Evolutionary conservation across 345 rosid species (phyloP).

Genomic region (Citrus sp.): DNA sequence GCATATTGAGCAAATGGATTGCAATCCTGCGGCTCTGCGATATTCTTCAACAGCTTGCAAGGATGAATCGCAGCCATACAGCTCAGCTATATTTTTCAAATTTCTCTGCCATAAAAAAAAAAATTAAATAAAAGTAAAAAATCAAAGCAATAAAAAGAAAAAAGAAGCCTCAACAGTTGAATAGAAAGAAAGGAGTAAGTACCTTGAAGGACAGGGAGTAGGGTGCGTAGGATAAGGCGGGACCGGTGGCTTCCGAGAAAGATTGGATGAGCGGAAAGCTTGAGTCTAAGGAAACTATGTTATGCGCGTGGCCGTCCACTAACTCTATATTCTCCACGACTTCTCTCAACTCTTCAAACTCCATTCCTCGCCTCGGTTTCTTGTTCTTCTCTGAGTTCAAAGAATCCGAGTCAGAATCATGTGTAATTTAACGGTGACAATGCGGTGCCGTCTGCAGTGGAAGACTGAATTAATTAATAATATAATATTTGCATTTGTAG

Average conservation of each 20-base stretch:
- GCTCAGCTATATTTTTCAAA: conserved; percentile 66
- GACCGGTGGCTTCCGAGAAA: conserved; percentile 73
- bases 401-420: background rate
- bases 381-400: background rate
- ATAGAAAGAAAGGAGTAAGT: background rate
- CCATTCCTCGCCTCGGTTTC: conserved; percentile 32
- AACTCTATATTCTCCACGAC: conserved; percentile 51
- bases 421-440: background rate
- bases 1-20: conserved; percentile 55
- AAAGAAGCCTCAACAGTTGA: background rate
- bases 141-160: background rate
- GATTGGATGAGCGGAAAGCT: conserved; percentile 60
- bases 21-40: conserved; percentile 55
- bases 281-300: conserved; percentile 68
- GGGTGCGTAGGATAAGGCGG: conserved; percentile 62
- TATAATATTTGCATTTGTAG: no score
- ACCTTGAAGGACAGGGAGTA: conserved; percentile 89
- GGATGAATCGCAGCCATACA: conserved; percentile 64
- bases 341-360: conserved; percentile 48
- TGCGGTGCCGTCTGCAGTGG: no score
- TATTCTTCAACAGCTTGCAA: conserved; percentile 60
- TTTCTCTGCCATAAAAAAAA: conserved; percentile 49
- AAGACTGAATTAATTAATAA: no score
- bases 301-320: conserved; percentile 87
- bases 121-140: no score